Base-by-base conservation (phyloP, 1,284 basidiomycete species). In the Bondarzewia mesenterica region DNA sequence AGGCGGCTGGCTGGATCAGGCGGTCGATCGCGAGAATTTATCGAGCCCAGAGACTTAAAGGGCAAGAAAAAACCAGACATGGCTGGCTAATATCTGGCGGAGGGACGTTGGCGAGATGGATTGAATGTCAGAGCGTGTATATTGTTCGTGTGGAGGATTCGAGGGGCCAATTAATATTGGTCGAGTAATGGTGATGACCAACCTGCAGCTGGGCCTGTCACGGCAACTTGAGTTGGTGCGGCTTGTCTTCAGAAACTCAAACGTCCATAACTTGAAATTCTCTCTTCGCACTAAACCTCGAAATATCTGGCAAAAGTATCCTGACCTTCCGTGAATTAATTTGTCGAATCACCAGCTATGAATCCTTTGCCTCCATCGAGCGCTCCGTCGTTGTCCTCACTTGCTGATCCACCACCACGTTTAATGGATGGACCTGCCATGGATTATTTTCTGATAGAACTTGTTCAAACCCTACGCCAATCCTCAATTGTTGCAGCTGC, bases 381-480 rank as follows among this genome's bases (percentile, higher is more conserved):
- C 57, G 58, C 70, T 8, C 60, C 63, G 15, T 66, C 61, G 20
- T 67, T 86, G 3, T 65, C 73, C 18, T 61, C 70, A 1, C 68
- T 86, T 15, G 76, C 82, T 0, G 83, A 87, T 50, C 78, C 82
- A 0, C 76, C 81, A 18, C 60, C 61, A 7, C 71, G 72, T 16
- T 69, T 77, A 42, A 69, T 95, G 52, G 91, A 94, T 63, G 80
- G 74, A 29, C 77, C 84, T 10, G 80, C 80, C 1, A 84, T 93
- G 70, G 85, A 89, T 56, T 92, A 91, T 63, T 82, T 96, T 55
- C 68, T 93, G 43, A 91, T 93, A 49, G 85, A 89, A 59, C 75
- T 85, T 55, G 83, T 90, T 51, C 73, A 77, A 56, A 78, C 83
- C 1, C 71, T 94, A 25, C 76, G 80, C 23, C 76, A 75, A 36